Percentiles rank a stretch among this genome's conserved stretches.
Evolutionary conservation across 305 asterid genomes (phyloP).

Genomic region (Lippia alba): DNA sequence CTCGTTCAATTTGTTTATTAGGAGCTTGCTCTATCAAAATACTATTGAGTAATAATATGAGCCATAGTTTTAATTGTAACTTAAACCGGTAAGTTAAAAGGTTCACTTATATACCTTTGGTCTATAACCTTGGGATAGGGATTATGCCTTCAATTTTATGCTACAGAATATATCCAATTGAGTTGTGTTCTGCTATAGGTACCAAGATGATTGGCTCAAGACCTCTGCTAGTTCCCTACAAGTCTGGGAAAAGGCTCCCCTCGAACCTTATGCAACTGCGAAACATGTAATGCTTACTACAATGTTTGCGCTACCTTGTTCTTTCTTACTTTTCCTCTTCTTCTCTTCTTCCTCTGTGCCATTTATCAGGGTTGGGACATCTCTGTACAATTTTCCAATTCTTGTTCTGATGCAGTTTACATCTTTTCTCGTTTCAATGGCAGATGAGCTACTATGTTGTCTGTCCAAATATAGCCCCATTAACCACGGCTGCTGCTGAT

Average conservation of each 20-base stretch:
- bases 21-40: not conserved
- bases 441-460: conserved; percentile 95
- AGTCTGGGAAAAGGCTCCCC: conserved; percentile 98
- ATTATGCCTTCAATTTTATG: conserved; percentile 28
- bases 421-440: conserved; percentile 37
- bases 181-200: conserved; percentile 56
- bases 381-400: conserved; percentile 25
- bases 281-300: conserved; percentile 70
- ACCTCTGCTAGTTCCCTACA: conserved; percentile 86
- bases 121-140: conserved; percentile 1
- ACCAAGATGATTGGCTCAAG: conserved; percentile 99
- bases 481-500: conserved; percentile 88
- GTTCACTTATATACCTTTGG: conserved; percentile 10
- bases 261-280: conserved; percentile 95
- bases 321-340: conserved; percentile 1
- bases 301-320: conserved; percentile 13
- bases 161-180: conserved; percentile 34
- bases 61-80: conserved; percentile 20
- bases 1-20: not conserved
- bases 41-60: not conserved
- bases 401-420: conserved; percentile 18
- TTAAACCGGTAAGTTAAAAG: conserved; percentile 15
- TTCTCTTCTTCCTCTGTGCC: conserved; percentile 18
- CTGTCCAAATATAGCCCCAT: conserved; percentile 98
- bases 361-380: conserved; percentile 31